phyloP scores from a whole-genome alignment of 2,329 filamentous ascomycete species.

The Colletotrichum gloeosporioides region DNA sequence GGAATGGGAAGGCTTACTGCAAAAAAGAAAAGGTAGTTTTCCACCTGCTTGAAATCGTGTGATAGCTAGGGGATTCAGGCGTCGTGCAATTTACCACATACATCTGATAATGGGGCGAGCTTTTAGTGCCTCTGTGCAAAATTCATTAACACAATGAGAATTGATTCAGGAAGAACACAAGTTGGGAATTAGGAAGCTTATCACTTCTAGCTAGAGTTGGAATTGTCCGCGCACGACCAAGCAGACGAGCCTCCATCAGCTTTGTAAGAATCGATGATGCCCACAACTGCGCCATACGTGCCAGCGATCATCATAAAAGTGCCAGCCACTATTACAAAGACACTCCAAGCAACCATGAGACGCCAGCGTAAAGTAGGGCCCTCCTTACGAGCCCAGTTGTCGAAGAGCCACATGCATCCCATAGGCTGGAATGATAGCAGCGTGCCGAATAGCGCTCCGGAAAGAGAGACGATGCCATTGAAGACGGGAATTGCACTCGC shows the following conservation, averaged over 20 bases:
- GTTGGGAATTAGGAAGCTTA: rapidly evolving
- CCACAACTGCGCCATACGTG: constrained; percentile 13
- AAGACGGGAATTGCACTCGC: constrained; percentile 29
- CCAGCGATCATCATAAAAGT: constrained; percentile 9
- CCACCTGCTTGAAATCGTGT: neutral
- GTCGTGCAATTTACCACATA: neutral
- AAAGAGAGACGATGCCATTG: constrained; percentile 29
- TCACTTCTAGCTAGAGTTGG: neutral
- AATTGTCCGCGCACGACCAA: constrained; percentile 23
- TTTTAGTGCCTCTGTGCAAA: neutral
- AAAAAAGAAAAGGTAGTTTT: rapidly evolving
- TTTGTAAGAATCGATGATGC: constrained; percentile 7
- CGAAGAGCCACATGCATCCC: constrained; percentile 32
- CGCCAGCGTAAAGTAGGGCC: constrained; percentile 8
- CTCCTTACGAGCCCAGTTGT: constrained; percentile 27
- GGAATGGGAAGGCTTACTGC: neutral
- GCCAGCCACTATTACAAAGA: constrained; percentile 24
- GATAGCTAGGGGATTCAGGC: neutral
- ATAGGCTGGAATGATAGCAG: constrained; percentile 34
- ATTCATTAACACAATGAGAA: rapidly evolving
- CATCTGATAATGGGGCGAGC: neutral
- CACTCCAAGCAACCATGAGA: constrained; percentile 21
- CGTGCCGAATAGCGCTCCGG: constrained; percentile 33
- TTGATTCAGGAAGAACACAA: neutral
- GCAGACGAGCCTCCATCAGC: neutral